A percentile compares a stretch with the other conserved stretches of the same genome.
These are phyloP conservation scores for Stropharia rugosoannulata DNA, from an alignment of 768 basidiomycete genomes.

Conservation along the genomic window DNA sequence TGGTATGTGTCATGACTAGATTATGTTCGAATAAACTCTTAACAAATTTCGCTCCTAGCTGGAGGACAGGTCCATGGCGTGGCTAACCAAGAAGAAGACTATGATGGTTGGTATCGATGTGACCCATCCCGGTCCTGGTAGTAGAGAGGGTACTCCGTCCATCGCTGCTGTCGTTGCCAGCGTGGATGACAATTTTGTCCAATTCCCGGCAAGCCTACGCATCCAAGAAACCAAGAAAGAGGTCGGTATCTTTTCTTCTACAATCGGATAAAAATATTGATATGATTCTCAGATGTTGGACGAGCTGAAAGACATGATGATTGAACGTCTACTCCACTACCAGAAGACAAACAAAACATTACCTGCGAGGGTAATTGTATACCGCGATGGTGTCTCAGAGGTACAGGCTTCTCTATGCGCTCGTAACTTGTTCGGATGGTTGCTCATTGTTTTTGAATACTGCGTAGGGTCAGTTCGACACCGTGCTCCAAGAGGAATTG, in stretches of 20 bases:
- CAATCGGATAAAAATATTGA: neutral
- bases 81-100: conserved; percentile 66
- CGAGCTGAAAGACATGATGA: conserved; percentile 63
- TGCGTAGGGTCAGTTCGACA: conserved; percentile 64
- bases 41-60: conserved; percentile 34
- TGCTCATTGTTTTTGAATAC: conserved; percentile 22
- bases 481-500: conserved; percentile 59
- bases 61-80: conserved; percentile 52
- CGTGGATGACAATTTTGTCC: conserved; percentile 64
- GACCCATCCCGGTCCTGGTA: conserved; percentile 73
- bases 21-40: neutral
- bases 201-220: conserved; percentile 74
- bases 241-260: conserved; percentile 18
- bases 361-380: conserved; percentile 70
- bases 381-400: conserved; percentile 83
- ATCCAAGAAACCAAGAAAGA: conserved; percentile 61
- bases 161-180: conserved; percentile 85
- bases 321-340: conserved; percentile 64
- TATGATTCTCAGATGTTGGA: conserved; percentile 62
- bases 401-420: conserved; percentile 32
- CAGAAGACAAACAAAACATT: conserved; percentile 53
- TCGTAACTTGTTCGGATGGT: neutral
- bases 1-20: conserved; percentile 25
- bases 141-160: conserved; percentile 71
- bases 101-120: conserved; percentile 89